These are phyloP conservation scores for Sporisorium iseilematis-ciliati DNA, from an alignment of 1,284 basidiomycete species.

Conservation along the genomic window DNA sequence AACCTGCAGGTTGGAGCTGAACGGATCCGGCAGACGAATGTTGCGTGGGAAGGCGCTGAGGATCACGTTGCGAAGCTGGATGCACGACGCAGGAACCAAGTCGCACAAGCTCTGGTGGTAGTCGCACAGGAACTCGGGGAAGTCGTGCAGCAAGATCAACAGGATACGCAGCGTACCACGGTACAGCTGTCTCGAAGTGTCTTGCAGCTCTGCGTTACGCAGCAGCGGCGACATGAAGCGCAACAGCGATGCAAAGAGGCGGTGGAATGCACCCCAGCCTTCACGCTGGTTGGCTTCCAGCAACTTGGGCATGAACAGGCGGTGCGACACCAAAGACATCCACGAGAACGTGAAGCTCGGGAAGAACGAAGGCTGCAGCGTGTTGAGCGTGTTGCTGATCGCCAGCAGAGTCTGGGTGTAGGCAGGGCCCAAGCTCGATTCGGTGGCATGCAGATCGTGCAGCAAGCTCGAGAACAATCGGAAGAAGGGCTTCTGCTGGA, in stretches of 20 bases:
- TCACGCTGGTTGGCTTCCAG: constrained; percentile 85
- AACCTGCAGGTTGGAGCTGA: constrained; percentile 72
- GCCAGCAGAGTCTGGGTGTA: constrained; percentile 91
- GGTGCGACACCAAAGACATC: constrained; percentile 95
- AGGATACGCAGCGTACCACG: constrained; percentile 91
- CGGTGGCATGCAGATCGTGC: constrained; percentile 88
- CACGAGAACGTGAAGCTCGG: constrained; percentile 98
- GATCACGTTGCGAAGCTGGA: constrained; percentile 96
- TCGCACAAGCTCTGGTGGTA: constrained; percentile 97
- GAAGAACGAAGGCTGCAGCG: constrained; percentile 94
- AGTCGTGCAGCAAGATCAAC: constrained; percentile 95
- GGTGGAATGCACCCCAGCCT: constrained; percentile 96
- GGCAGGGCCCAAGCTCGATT: constrained; percentile 81
- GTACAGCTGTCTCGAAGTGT: constrained; percentile 89
- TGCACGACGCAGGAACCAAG: constrained; percentile 89
- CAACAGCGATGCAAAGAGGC: constrained; percentile 89
- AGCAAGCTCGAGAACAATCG: constrained; percentile 97
- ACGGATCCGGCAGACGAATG: constrained; percentile 86
- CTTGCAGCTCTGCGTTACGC: constrained; percentile 81
- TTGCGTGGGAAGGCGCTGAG: constrained; percentile 91
- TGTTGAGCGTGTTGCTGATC: constrained; percentile 92
- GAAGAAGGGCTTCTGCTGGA: constrained; percentile 98
- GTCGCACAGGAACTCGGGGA: constrained; percentile 96
- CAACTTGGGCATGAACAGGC: constrained; percentile 96
- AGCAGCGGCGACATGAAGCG: constrained; percentile 94